A percentile compares a stretch with the other conserved stretches of the same genome.
These are phyloP conservation scores for Ulmus americana DNA, from an alignment of 331 rosid genomes.

Conservation along the genomic window DNA sequence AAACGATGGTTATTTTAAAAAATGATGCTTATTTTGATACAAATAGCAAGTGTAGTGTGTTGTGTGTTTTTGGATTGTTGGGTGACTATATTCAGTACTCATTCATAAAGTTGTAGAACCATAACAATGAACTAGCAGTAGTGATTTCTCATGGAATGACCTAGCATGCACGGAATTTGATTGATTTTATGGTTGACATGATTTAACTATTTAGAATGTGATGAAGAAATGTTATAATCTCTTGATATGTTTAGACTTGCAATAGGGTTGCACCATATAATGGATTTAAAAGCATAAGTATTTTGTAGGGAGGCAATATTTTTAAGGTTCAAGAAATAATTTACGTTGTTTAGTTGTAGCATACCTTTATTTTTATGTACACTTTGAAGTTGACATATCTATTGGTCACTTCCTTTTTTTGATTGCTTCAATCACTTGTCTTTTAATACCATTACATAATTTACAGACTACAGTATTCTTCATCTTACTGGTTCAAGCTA, in stretches of 20 bases:
- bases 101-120: too few species aligned
- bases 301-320: background rate
- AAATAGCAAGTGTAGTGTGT: too few species aligned
- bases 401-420: background rate
- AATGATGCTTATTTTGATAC: too few species aligned
- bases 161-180: too few species aligned
- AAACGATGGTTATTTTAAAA: too few species aligned
- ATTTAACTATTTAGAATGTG: too few species aligned
- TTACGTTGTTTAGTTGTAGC: background rate
- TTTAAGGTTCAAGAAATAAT: background rate
- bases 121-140: background rate
- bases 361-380: background rate
- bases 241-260: background rate
- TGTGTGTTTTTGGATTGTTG: too few species aligned
- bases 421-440: background rate
- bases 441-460: too few species aligned
- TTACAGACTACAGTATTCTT: background rate
- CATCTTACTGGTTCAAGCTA: background rate
- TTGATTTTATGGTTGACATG: too few species aligned
- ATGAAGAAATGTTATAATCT: background rate
- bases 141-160: background rate
- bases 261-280: background rate
- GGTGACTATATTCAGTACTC: too few species aligned
- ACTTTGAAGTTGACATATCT: too few species aligned
- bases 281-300: background rate